phyloP scores from a whole-genome alignment of 2,329 filamentous ascomycete species.

The Cladophialophora bantiana region DNA sequence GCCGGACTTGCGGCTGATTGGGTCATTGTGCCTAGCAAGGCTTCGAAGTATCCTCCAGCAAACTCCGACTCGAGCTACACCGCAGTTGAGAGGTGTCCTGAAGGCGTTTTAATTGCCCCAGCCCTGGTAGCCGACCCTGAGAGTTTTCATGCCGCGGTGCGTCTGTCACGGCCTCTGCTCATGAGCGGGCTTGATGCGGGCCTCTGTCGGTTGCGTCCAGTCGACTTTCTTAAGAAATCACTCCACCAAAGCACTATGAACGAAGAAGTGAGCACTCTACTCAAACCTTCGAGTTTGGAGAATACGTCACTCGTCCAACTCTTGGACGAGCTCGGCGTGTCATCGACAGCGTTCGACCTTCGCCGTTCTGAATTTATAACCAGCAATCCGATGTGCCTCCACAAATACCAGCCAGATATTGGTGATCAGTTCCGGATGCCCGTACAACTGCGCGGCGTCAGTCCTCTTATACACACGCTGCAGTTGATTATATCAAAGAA shows the following conservation, averaged over 20 bases:
- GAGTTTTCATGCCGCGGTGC: constrained; percentile 15
- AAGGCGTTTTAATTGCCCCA: constrained; percentile 13
- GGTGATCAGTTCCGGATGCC: constrained; percentile 75
- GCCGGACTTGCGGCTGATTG: constrained; percentile 44
- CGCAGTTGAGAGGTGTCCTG: constrained; percentile 7
- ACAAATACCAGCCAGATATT: constrained; percentile 61
- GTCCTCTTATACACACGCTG: constrained; percentile 73
- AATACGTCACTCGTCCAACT: neutral
- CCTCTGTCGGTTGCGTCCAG: constrained; percentile 71
- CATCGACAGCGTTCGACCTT: neutral
- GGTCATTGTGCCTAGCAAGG: constrained; percentile 40
- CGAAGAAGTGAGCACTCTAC: neutral
- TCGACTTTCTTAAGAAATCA: constrained; percentile 83
- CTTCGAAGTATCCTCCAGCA: constrained; percentile 14
- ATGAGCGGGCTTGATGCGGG: constrained; percentile 72
- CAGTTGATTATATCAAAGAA: constrained; percentile 79
- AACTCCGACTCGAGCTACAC: constrained; percentile 19
- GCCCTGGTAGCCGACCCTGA: constrained; percentile 1
- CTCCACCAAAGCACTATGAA: constrained; percentile 56
- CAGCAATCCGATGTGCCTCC: neutral
- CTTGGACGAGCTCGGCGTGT: neutral
- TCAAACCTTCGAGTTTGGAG: neutral
- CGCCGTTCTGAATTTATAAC: neutral
- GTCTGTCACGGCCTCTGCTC: constrained; percentile 17
- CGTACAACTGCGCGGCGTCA: constrained; percentile 63